A percentile compares a stretch with the other conserved stretches of the same genome.
phyloP scores from a whole-genome alignment of 345 rosid genomes.

The Dimocarpus longan region DNA sequence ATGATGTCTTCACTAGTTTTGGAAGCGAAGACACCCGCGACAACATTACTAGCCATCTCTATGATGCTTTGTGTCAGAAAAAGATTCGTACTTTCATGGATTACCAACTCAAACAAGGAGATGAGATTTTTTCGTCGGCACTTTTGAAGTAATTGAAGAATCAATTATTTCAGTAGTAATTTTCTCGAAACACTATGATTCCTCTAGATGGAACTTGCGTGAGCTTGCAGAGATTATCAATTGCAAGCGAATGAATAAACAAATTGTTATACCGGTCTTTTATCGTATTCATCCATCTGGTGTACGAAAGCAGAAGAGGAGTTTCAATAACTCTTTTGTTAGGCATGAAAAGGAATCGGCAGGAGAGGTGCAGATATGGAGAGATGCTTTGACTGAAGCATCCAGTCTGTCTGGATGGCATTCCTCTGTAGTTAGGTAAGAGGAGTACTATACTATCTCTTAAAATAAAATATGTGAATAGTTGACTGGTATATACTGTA shows the following conservation, averaged over 20 bases:
- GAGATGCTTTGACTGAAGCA: background rate
- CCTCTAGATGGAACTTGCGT: background rate
- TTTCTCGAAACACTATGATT: background rate
- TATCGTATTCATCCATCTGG: background rate
- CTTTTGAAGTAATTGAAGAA: background rate
- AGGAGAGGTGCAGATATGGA: background rate
- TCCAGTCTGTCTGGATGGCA: conserved; percentile 21
- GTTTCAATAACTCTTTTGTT: background rate
- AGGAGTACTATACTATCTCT: no score
- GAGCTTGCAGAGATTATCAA: background rate
- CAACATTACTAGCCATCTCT: background rate
- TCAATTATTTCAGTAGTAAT: background rate
- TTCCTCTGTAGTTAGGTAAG: background rate
- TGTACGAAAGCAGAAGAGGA: background rate
- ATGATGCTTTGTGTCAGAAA: background rate
- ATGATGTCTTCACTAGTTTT: no score
- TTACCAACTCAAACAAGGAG: background rate
- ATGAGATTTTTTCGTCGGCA: background rate
- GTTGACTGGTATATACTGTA: no score
- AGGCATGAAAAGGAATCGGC: background rate
- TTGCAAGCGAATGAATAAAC: background rate
- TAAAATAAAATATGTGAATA: no score
- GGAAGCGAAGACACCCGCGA: no score
- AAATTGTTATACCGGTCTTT: background rate
- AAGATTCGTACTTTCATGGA: background rate